These are phyloP conservation scores for Cyclospora cayetanensis DNA, from an alignment of 169 alveolate species.

Conservation along the genomic window DNA sequence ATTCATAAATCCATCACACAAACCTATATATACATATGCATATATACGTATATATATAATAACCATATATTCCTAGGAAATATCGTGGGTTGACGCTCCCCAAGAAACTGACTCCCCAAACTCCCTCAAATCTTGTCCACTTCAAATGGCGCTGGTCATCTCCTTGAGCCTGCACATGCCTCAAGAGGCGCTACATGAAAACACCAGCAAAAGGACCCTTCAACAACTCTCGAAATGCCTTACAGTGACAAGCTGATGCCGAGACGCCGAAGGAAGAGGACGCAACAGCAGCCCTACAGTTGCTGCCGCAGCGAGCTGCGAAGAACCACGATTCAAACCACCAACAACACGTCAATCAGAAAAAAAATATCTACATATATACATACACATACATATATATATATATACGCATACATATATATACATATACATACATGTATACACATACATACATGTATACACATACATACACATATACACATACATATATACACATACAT, in stretches of 20 bases:
- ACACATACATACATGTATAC: constrained; percentile 11
- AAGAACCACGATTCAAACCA: neutral
- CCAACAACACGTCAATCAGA: neutral
- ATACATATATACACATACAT: neutral
- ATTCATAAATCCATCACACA: neutral
- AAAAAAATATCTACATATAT: neutral
- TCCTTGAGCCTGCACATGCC: neutral
- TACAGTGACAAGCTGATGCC: neutral
- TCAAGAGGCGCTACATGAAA: neutral
- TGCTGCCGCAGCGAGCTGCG: neutral
- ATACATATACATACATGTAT: neutral
- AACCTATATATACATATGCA: neutral
- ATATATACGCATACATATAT: neutral
- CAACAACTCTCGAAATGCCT: neutral
- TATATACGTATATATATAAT: neutral
- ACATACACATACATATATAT: neutral
- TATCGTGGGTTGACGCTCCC: too few relatives aligned
- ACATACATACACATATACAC: neutral
- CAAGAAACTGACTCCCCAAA: too few relatives aligned
- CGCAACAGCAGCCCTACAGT: neutral
- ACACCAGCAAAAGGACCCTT: neutral
- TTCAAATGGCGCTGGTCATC: too few relatives aligned
- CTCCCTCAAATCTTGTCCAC: too few relatives aligned
- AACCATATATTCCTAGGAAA: too few relatives aligned
- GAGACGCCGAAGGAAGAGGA: neutral